phyloP scores from a whole-genome alignment of 768 basidiomycete genomes.

The Leccinum broughii region DNA sequence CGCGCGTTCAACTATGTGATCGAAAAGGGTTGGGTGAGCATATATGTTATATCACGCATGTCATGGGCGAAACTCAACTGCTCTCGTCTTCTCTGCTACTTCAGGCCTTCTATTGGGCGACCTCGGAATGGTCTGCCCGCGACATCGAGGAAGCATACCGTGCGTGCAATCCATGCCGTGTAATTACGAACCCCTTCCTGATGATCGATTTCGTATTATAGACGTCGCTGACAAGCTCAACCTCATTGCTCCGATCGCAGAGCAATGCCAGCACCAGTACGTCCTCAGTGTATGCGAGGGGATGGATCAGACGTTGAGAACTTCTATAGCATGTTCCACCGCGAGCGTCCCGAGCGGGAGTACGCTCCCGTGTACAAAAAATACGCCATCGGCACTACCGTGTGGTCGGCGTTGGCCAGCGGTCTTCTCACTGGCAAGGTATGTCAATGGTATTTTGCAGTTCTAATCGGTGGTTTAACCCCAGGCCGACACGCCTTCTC shows the following conservation, averaged over 20 bases:
- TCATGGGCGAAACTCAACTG: background rate
- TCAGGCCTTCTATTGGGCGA: slow-evolving; percentile 48
- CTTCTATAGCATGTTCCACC: slow-evolving; percentile 46
- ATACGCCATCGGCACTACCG: slow-evolving; percentile 48
- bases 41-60: background rate
- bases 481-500: background rate
- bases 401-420: slow-evolving; percentile 56
- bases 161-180: slow-evolving; percentile 8
- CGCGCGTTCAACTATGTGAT: slow-evolving; percentile 59
- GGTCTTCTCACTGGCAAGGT: slow-evolving; percentile 59
- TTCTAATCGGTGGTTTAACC: background rate
- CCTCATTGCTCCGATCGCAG: slow-evolving; percentile 49
- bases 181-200: background rate
- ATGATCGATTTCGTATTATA: slow-evolving; percentile 12
- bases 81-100: background rate
- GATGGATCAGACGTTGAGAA: background rate
- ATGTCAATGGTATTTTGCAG: background rate
- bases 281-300: slow-evolving; percentile 2
- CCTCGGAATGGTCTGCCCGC: slow-evolving; percentile 56
- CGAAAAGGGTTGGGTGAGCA: slow-evolving; percentile 45
- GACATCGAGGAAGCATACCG: slow-evolving; percentile 48
- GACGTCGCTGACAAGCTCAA: slow-evolving; percentile 52
- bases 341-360: slow-evolving; percentile 56
- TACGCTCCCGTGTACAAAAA: slow-evolving; percentile 48
- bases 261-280: slow-evolving; percentile 52